phyloP scores from a whole-genome alignment of 2,329 filamentous ascomycete genomes.

The Pezicula carpinea region DNA sequence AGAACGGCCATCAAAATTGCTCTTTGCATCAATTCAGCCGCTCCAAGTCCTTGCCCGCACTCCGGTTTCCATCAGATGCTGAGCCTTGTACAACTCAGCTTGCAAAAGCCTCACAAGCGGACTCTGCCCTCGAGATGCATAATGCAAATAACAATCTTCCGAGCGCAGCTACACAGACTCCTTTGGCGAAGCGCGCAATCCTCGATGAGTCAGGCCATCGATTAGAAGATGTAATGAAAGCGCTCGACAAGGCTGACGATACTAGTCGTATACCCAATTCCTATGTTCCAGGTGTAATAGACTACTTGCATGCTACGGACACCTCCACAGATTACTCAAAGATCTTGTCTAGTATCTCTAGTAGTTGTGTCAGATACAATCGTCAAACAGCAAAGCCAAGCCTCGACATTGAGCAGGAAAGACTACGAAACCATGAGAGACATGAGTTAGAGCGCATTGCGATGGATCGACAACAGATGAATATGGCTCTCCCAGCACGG shows the following conservation, averaged over 20 bases:
- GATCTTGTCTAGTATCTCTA: slow-evolving; percentile 9
- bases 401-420: slow-evolving; percentile 5
- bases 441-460: slow-evolving; percentile 2
- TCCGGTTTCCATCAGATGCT: neutral
- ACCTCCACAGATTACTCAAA: slow-evolving; percentile 5
- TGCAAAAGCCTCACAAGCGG: too few species aligned
- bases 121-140: too few species aligned
- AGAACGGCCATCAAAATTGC: neutral
- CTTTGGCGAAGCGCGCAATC: slow-evolving; percentile 2
- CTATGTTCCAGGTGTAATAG: slow-evolving; percentile 5
- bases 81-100: too few species aligned
- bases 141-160: too few species aligned
- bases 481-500: slow-evolving; percentile 1
- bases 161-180: neutral
- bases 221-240: slow-evolving; percentile 7
- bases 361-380: slow-evolving; percentile 8
- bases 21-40: neutral
- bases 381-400: slow-evolving; percentile 4
- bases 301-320: slow-evolving; percentile 1
- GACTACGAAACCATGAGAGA: slow-evolving; percentile 3
- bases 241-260: slow-evolving; percentile 3
- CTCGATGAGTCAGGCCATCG: slow-evolving; percentile 7
- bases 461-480: slow-evolving; percentile 4
- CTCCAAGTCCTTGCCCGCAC: neutral
- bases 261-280: slow-evolving; percentile 5